Conservation (phyloP, 1,284 basidiomycete genomes). For the Malassezia psittaci region DNA sequence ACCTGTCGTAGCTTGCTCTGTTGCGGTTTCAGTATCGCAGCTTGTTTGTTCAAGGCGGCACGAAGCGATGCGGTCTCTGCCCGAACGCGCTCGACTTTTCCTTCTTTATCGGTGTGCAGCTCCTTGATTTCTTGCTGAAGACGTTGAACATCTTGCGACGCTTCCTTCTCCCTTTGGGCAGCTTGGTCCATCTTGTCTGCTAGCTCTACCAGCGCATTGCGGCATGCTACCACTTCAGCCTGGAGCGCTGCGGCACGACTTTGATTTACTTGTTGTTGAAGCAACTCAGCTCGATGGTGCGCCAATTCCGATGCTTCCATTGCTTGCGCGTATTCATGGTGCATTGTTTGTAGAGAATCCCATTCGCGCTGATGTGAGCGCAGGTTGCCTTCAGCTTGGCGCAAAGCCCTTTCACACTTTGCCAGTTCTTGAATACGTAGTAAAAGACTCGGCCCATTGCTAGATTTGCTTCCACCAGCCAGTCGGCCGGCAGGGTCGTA, state of each 20-base stretch:
- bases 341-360: conserved; percentile 2
- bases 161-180: conserved; percentile 65
- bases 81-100: conserved; percentile 85
- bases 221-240: conserved; percentile 65
- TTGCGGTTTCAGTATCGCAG: conserved; percentile 67
- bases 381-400: conserved; percentile 55
- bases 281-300: conserved; percentile 69
- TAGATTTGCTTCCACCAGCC: conserved; percentile 79
- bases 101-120: conserved; percentile 96
- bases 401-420: conserved; percentile 58
- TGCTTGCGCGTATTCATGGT: conserved; percentile 55
- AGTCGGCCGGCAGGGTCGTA: conserved; percentile 93
- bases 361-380: conserved; percentile 46
- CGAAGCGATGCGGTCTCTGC: conserved; percentile 71
- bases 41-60: conserved; percentile 66
- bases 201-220: conserved; percentile 61
- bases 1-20: conserved; percentile 83
- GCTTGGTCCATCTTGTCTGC: conserved; percentile 59
- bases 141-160: conserved; percentile 67
- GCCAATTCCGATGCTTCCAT: conserved; percentile 73
- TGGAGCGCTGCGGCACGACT: conserved; percentile 77
- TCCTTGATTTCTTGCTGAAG: conserved; percentile 94
- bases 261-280: conserved; percentile 74
- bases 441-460: conserved; percentile 60
- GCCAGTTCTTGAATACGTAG: conserved; percentile 72